Base-by-base conservation (phyloP, 305 asterid genomes). In the Coffea humblotiana region DNA sequence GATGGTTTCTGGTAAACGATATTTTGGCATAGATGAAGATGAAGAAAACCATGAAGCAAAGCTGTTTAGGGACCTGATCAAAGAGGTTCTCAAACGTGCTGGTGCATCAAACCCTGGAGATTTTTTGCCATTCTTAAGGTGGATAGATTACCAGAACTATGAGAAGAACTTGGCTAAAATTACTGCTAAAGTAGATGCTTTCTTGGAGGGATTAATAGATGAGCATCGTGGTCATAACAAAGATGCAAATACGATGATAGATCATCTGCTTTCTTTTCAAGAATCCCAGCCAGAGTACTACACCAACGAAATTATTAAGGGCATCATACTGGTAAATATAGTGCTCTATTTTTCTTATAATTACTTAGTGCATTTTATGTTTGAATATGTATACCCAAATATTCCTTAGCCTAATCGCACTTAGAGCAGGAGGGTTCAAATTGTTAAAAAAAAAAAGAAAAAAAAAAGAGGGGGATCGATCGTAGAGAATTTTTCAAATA, bases 1-100 rank as follows among this genome's bases (percentile, higher is more conserved):
- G 74, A 90, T 88, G 93, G 81, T 81, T 8, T 83, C 87, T 27
- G 90, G 90, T 19, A 90, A 90, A 56, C 74, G 90, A 52, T 86
- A 82, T 78, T 84, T 82, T 37, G 88, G 90, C 7, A 83, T 76
- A 52, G 84, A 76, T 10, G 83, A 47, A 61, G 83, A 74, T 13
- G 83, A 47, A 61, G 83, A 77, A 1, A 40, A 54, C 10, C 40
- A 81, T 13, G 90, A 87, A 69, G 87, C 86, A n/a, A 82, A 78
- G 72, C 14, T 69, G 15, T 85, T 87, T 72, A 83, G 86, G 66
- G 80, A 32, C 14, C 85, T 88, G 0, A 76, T 83, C 10, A 66
- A 74, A 4, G 84, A 82, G 64, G 56, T 61, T 23, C 56, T 82
- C n/a, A 40, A 19, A 2, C 18, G 21, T 12, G 78, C 79, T 8